Percentiles rank a stretch among this genome's conserved stretches.
Evolutionary conservation across 495 filamentous ascomycete species (phyloP).

Genomic region (Astrocystis sublimbata): DNA sequence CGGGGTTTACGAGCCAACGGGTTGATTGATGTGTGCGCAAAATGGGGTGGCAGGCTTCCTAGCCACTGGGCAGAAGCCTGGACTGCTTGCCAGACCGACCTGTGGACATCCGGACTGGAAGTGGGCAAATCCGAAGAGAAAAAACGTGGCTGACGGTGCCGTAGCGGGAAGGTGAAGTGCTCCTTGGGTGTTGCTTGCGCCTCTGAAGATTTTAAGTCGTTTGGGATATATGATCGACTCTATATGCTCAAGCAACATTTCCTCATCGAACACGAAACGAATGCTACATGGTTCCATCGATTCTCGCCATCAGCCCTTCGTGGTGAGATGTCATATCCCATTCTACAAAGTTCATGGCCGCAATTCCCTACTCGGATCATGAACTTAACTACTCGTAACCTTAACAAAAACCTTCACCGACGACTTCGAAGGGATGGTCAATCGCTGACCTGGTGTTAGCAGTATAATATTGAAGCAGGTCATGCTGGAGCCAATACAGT

Average conservation of each 20-base stretch:
- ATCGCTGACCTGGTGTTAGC: not conserved
- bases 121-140: constrained; percentile 18
- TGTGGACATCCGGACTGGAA: not conserved
- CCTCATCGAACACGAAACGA: not conserved
- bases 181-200: not conserved
- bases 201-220: not conserved
- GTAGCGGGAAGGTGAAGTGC: not conserved
- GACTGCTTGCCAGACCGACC: constrained; percentile 10
- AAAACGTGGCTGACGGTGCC: constrained; percentile 22
- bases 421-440: not conserved
- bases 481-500: no score
- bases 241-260: not conserved
- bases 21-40: not conserved
- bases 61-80: constrained; percentile 1
- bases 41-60: not conserved
- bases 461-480: no score
- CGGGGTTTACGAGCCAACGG: not conserved
- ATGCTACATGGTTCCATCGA: not conserved
- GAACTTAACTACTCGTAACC: not conserved
- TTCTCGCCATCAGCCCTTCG: not conserved
- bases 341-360: not conserved
- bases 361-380: not conserved
- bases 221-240: not conserved
- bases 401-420: not conserved
- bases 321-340: not conserved